These are phyloP conservation scores for Neurospora discreta DNA, from an alignment of 495 filamentous ascomycete species.

Conservation along the genomic window DNA sequence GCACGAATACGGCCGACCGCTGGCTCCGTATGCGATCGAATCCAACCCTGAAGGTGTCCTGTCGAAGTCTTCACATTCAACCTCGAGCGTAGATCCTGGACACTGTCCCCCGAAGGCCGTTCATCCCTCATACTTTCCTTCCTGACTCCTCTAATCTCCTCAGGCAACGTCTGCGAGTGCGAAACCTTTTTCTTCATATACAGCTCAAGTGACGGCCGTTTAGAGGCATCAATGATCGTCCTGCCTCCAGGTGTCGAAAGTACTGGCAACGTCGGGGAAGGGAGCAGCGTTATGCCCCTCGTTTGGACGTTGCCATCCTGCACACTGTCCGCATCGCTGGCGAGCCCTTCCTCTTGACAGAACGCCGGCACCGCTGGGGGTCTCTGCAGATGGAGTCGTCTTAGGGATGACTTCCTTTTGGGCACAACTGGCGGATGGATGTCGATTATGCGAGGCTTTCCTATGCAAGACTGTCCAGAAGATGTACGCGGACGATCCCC, in stretches of 20 bases:
- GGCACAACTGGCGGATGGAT: constrained; percentile 13
- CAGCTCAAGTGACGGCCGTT: constrained; percentile 5
- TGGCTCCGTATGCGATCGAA: background rate
- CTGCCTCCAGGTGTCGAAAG: constrained; percentile 7
- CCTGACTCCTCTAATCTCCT: background rate
- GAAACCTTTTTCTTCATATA: background rate
- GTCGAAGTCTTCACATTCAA: background rate
- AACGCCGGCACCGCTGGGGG: background rate
- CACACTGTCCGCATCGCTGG: background rate
- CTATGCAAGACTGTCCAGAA: background rate
- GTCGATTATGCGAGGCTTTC: constrained; percentile 15
- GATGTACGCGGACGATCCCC: constrained; percentile 10
- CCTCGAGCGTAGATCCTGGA: background rate
- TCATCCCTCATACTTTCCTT: background rate
- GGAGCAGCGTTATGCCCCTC: background rate
- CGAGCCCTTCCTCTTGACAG: background rate
- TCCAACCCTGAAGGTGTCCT: background rate
- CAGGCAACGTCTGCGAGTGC: background rate
- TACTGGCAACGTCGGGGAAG: background rate
- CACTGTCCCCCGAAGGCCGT: background rate
- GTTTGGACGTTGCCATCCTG: background rate
- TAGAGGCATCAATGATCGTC: constrained; percentile 14
- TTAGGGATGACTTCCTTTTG: constrained; percentile 9
- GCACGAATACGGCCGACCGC: background rate
- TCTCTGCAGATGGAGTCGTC: background rate